Base-by-base conservation (phyloP, 106 monocot species). In the Platanthera guangdongensis region DNA sequence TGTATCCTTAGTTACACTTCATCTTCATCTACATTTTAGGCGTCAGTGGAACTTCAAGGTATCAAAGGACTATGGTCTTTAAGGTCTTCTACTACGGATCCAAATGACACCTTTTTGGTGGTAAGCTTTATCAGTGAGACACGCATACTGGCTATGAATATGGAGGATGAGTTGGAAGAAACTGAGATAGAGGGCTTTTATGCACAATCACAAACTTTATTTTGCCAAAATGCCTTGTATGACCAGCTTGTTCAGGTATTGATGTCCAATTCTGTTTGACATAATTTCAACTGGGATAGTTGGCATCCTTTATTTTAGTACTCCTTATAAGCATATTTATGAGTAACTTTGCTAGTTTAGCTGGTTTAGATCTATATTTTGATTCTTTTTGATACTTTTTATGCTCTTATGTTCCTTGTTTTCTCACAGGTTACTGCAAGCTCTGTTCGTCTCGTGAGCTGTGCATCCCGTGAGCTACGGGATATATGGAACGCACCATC, bases 41-140 rank as follows among this genome's bases (percentile, higher is more conserved):
- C 97, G 69, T 87, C 97, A 74, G 94, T 97, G 51, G 97, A 97
- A 77, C 87, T 97, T 50, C 91, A 97, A 88, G 97, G 97, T 32
- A 94, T 99, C 76, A 99, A 99, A 78, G 97, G 97, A n/a, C 75
- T 99, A 55, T 99, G 97, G 97, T 90, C 97, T 5, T 78, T 99
- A 55, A 82, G 92, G 18, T 80, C 89, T 72, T 94, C 91, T 53
- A 92, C 88, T 0, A 69, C 75, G 77, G 97, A 99, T 84, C 83
- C 81, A 18, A 79, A 92, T 88, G 94, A 99, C 54, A 99, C 91
- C 52, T 99, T 92, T 80, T 85, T 99, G 73, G 97, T 99, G 15
- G 97, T 99, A 19, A 99, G 97, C 80, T 99, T 99, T 77, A 94
- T 99, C 74, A 94, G 81, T 60, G 97, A 99, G 85, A 99, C 97